phyloP scores from a whole-genome alignment of 2,329 filamentous ascomycete species.

The Fonsecaea pedrosoi region DNA sequence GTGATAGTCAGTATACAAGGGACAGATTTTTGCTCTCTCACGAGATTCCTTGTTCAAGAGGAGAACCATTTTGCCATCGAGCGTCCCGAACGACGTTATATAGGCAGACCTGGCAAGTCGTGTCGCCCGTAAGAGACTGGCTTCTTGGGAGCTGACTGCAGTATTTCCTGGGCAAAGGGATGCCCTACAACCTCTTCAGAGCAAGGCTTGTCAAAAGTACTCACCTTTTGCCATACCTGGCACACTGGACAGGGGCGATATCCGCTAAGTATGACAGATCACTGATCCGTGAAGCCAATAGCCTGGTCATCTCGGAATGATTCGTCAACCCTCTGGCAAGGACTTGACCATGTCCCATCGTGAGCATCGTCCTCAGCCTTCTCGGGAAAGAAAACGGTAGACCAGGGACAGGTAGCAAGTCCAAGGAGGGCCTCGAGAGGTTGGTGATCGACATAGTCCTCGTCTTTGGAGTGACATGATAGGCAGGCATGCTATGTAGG shows the following conservation, averaged over 20 bases:
- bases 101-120: neutral
- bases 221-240: neutral
- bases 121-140: neutral
- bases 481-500: neutral
- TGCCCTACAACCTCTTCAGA: neutral
- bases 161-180: neutral
- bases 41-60: neutral
- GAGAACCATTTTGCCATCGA: neutral
- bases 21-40: neutral
- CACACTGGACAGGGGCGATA: neutral
- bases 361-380: neutral
- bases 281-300: neutral
- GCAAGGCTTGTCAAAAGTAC: neutral
- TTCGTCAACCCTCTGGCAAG: neutral
- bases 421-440: neutral
- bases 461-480: neutral
- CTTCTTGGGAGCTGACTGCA: neutral
- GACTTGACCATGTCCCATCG: neutral
- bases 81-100: neutral
- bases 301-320: neutral
- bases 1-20: neutral
- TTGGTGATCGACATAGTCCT: neutral
- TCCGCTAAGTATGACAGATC: neutral
- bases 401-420: neutral
- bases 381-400: neutral